Base-by-base conservation (phyloP, 108 stramenopile genomes). In the Fragilaria crotonensis region DNA sequence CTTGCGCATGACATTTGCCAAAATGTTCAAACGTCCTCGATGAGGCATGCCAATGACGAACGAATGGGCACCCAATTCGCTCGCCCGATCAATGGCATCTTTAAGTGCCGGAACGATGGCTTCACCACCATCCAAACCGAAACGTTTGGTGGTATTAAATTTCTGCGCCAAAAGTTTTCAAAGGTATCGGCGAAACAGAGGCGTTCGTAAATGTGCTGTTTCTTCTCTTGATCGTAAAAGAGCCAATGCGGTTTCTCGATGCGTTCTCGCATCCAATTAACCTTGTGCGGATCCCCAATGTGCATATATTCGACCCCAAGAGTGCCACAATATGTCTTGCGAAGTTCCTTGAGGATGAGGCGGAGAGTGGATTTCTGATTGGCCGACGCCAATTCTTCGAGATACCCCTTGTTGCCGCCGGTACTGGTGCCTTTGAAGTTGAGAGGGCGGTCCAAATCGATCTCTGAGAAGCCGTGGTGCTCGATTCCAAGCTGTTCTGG, bases 1-100 rank as follows among this genome's bases (percentile, higher is more conserved):
- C 86, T 98, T 98, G 44, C 97, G 78, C 87, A 99, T 91, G 23
- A 99, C 99, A 80, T 99, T 99, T 33, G 94, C 95, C 65, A 99
- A 75, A 30, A 97, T 81, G 71, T 99, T 99, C 33, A 99, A 63
- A 33, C 99, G 81, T 20, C 99, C 99, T 30, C 93, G 77, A 69
- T 99, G 99, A 4, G 99, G 96, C 99, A 99, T 99, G 28, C 97
- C 99, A 63, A 99, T 88, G 49, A 96, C 93, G 63, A 98, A 96
- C 50, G 85, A 82, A 64, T 94, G 87, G 33, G 97, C 94, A 27
- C 99, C 99, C 33, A 96, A 66, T 62, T 95, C 94, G 41, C 75
- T 72, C n/a, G 95, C 97, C 23, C 90, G 77, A 66, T 99, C 97
- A 64, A 99, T 90, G 54, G 94, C 95, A 63, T 79, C 83, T 89